A percentile compares a stretch with the other conserved stretches of the same genome.
Evolutionary conservation across 2,329 filamentous ascomycete species (phyloP).

Genomic region (Parastagonospora avenae): DNA sequence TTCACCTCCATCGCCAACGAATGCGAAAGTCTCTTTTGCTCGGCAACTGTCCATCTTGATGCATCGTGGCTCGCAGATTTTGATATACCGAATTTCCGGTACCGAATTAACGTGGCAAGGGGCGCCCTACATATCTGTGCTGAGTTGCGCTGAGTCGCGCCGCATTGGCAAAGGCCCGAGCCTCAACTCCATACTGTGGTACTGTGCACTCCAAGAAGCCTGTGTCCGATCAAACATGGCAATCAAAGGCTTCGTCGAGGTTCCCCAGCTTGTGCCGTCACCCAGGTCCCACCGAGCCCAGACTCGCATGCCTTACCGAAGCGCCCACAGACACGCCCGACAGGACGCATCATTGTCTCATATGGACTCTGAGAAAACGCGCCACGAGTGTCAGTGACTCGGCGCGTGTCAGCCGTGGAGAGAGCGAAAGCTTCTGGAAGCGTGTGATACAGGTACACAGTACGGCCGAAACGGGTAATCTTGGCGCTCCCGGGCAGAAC

Average conservation of each 20-base stretch:
- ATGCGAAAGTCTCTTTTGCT: too few species aligned
- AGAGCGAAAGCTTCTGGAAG: slow-evolving; percentile 25
- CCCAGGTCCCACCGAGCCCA: too few species aligned
- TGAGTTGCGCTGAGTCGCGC: not conserved
- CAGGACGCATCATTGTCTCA: too few species aligned
- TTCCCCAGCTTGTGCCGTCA: not conserved
- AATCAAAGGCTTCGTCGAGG: not conserved
- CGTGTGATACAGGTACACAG: not conserved
- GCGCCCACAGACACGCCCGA: not conserved
- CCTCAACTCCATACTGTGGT: not conserved
- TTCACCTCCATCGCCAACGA: not conserved
- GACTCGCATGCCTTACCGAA: not conserved
- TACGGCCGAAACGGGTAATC: not conserved
- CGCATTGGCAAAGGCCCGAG: not conserved
- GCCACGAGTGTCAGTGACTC: slow-evolving; percentile 5
- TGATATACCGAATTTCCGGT: too few species aligned
- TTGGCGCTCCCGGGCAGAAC: slow-evolving; percentile 11
- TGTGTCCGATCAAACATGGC: not conserved
- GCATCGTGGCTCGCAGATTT: not conserved
- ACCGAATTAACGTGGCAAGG: too few species aligned
- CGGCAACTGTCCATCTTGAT: not conserved
- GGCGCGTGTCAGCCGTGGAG: slow-evolving; percentile 13
- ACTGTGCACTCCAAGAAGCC: not conserved
- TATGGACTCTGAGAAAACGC: too few species aligned
- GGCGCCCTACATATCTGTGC: not conserved